Evolutionary conservation across 2,329 filamentous ascomycete species (phyloP).

Genomic region (Cordyceps tenuipes): DNA sequence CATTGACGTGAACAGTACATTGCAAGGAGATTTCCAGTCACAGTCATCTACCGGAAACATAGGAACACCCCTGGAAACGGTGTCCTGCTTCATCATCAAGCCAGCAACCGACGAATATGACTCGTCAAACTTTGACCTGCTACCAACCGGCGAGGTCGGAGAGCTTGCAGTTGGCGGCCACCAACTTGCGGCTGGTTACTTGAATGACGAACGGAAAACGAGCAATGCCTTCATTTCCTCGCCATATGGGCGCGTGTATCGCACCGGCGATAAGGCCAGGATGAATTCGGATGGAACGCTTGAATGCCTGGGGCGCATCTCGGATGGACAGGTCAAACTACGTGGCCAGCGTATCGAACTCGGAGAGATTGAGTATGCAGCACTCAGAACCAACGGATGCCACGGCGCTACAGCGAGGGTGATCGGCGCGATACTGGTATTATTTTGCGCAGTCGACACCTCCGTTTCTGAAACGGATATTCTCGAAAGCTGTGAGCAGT

Average conservation of each 20-base stretch:
- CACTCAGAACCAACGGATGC: conserved; percentile 52
- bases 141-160: conserved; percentile 60
- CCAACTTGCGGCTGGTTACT: conserved; percentile 72
- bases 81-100: conserved; percentile 65
- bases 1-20: conserved; percentile 42
- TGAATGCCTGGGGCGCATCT: conserved; percentile 77
- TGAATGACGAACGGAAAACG: conserved; percentile 74
- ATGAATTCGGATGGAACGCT: conserved; percentile 59
- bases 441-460: conserved; percentile 57
- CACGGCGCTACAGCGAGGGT: conserved; percentile 61
- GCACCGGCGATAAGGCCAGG: conserved; percentile 76
- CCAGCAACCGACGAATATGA: conserved; percentile 27
- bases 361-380: conserved; percentile 66
- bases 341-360: conserved; percentile 77
- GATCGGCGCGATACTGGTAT: conserved; percentile 59
- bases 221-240: conserved; percentile 60
- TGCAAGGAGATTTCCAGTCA: conserved; percentile 55
- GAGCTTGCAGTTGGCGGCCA: conserved; percentile 75
- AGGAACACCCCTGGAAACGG: conserved; percentile 70
- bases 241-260: conserved; percentile 63
- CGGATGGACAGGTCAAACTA: conserved; percentile 76
- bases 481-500: conserved; percentile 53
- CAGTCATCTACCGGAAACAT: conserved; percentile 58
- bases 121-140: conserved; percentile 35
- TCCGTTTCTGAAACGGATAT: conserved; percentile 33